phyloP scores from a whole-genome alignment of 176 grass and related monocot species.

The Musa schizocarpa region DNA sequence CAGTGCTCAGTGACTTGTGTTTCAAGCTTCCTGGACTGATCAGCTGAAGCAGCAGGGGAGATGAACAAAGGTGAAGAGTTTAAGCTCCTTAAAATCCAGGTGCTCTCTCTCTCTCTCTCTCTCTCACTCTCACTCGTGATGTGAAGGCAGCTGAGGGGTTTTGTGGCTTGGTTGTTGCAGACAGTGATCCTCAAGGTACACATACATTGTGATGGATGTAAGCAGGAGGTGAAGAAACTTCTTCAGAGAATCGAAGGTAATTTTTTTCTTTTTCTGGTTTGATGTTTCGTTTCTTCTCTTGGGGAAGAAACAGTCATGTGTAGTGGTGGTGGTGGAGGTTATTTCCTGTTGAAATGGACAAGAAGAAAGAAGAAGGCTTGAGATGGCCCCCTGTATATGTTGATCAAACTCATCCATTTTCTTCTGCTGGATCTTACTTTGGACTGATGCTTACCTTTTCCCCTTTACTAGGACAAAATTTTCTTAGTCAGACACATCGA shows the following conservation, averaged over 20 bases:
- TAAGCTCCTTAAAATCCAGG: constrained; percentile 98
- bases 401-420: too few relatives aligned
- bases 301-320: too few relatives aligned
- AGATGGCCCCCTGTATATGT: too few relatives aligned
- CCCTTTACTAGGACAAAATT: too few relatives aligned
- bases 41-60: constrained; percentile 25
- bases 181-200: constrained; percentile 85
- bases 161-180: constrained; percentile 29
- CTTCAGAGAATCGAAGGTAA: constrained; percentile 96
- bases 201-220: constrained; percentile 99
- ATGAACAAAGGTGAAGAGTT: constrained; percentile 96
- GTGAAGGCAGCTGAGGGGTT: constrained; percentile 2
- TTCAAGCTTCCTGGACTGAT: too few relatives aligned
- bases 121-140: background rate
- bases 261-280: background rate
- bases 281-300: background rate
- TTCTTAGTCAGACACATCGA: too few relatives aligned
- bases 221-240: constrained; percentile 89
- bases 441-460: too few relatives aligned
- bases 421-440: too few relatives aligned
- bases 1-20: too few relatives aligned
- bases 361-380: too few relatives aligned
- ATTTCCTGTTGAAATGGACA: too few relatives aligned
- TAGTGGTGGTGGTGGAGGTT: too few relatives aligned
- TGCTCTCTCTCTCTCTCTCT: constrained; percentile 13